Evolutionary conservation across 2,329 filamentous ascomycete genomes (phyloP).

Genomic region (Hypoxylon sp.): DNA sequence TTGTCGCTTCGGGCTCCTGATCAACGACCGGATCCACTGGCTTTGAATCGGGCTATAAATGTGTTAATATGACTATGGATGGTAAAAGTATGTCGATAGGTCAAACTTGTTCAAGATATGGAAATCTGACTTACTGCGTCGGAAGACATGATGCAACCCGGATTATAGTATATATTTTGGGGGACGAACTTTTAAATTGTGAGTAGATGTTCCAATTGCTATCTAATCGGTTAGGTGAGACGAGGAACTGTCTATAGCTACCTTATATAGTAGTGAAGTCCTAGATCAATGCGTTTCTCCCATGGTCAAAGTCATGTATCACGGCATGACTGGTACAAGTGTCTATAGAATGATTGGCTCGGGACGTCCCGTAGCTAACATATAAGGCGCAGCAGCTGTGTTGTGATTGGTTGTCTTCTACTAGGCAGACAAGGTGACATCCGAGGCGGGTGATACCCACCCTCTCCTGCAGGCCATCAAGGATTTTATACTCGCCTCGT

Average conservation of each 20-base stretch:
- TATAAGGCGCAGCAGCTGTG: conserved; percentile 1
- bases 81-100: not conserved
- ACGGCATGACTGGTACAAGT: conserved; percentile 30
- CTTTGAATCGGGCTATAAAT: conserved; percentile 18
- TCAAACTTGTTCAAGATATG: not conserved
- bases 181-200: not conserved
- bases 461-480: conserved; percentile 24
- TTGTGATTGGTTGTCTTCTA: conserved; percentile 20
- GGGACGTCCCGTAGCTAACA: conserved; percentile 9
- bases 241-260: not conserved
- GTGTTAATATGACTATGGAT: conserved; percentile 61
- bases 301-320: conserved; percentile 9
- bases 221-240: not conserved
- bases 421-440: conserved; percentile 21
- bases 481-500: too few relatives aligned
- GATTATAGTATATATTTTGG: not conserved
- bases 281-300: conserved; percentile 19
- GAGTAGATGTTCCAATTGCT: not conserved
- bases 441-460: conserved; percentile 26
- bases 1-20: conserved; percentile 2
- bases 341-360: conserved; percentile 26
- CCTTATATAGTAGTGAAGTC: conserved; percentile 31
- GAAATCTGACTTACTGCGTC: conserved; percentile 25
- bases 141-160: conserved; percentile 24
- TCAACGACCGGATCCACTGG: not conserved